Evolutionary conservation across 495 filamentous ascomycete genomes (phyloP).

Genomic region (Chaetomium cochliodes): DNA sequence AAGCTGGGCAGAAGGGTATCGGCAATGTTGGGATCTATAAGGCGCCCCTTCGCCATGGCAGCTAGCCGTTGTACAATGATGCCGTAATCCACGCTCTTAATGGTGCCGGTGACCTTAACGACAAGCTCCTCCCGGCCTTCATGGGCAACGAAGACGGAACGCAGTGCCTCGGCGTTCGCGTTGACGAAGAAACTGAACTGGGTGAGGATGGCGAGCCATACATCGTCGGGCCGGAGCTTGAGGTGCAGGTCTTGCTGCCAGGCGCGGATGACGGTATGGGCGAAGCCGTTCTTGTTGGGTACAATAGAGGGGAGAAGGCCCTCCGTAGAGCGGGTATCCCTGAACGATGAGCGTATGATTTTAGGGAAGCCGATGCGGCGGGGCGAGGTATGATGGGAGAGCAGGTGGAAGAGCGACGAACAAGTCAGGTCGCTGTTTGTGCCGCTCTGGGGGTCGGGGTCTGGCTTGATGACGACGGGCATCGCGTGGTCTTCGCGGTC

Average conservation of each 20-base stretch:
- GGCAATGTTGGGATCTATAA: conserved; percentile 19
- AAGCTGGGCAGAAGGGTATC: conserved; percentile 38
- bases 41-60: conserved; percentile 3
- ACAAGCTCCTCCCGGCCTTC: conserved; percentile 9
- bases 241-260: conserved; percentile 55
- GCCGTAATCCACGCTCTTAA: conserved; percentile 6
- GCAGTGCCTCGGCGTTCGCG: conserved; percentile 47
- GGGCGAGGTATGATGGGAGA: neutral
- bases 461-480: conserved; percentile 10
- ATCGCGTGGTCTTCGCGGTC: neutral
- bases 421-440: neutral
- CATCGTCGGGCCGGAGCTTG: conserved; percentile 56
- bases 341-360: conserved; percentile 7
- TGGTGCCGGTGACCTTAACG: neutral
- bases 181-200: conserved; percentile 57
- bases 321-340: neutral
- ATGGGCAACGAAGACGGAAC: conserved; percentile 47
- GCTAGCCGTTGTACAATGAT: conserved; percentile 6
- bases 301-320: neutral
- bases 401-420: neutral
- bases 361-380: neutral
- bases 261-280: conserved; percentile 44
- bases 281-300: conserved; percentile 8
- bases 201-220: conserved; percentile 57
- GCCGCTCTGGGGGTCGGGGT: neutral